Evolutionary conservation across 2,329 filamentous ascomycete genomes (phyloP).

Genomic region (Venturia aucupariae): DNA sequence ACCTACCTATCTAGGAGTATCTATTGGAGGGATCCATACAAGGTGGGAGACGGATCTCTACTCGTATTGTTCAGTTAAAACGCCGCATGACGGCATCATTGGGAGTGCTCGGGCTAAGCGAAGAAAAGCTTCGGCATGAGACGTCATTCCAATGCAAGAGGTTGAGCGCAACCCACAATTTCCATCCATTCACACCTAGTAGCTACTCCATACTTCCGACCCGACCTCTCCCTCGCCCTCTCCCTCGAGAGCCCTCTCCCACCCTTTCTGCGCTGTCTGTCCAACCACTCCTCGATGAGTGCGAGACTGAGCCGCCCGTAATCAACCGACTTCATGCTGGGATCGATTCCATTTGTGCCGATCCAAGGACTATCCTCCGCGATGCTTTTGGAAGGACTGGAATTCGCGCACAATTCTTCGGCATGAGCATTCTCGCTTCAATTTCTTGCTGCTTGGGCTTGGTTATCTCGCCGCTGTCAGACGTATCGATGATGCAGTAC

Average conservation of each 20-base stretch:
- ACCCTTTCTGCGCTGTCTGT: too few relatives aligned
- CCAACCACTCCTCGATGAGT: too few relatives aligned
- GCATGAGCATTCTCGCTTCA: neutral
- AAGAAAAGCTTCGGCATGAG: neutral
- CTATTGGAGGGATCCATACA: too few relatives aligned
- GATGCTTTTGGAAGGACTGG: neutral
- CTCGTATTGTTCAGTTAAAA: neutral
- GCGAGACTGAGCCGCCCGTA: neutral
- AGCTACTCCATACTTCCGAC: too few relatives aligned
- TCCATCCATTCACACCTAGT: neutral
- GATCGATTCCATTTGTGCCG: neutral
- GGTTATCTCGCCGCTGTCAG: neutral
- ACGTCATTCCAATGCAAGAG: conserved; percentile 8
- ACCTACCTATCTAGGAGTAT: too few relatives aligned
- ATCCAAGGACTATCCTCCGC: neutral
- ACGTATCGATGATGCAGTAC: neutral
- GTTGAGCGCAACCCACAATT: conserved; percentile 3
- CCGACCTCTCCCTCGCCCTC: too few relatives aligned
- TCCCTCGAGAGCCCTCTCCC: neutral
- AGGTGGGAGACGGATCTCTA: too few relatives aligned
- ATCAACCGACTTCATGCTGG: neutral
- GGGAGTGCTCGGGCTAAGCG: neutral
- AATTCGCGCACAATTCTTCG: neutral
- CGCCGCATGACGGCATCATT: neutral
- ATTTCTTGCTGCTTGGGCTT: too few relatives aligned